Conservation (phyloP, 1,284 basidiomycete species). For the Takashimella tepidaria region DNA sequence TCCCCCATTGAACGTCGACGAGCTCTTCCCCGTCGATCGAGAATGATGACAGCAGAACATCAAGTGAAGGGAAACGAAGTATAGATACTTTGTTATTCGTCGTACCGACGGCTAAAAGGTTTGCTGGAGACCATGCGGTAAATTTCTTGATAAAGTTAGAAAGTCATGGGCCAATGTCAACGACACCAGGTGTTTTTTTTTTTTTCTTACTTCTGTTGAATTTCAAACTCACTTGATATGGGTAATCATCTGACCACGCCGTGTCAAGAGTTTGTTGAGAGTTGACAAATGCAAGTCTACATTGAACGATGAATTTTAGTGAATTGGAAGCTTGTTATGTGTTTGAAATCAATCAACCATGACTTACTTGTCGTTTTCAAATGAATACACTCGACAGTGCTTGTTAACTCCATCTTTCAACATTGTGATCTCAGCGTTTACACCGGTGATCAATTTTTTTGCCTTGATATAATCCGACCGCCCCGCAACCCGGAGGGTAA, state of each 20-base stretch:
- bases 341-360: no score
- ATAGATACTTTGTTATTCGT: constrained; percentile 54
- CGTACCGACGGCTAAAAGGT: constrained; percentile 38
- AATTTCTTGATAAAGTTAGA: constrained; percentile 34
- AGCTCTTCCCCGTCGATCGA: constrained; percentile 31
- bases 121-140: constrained; percentile 32
- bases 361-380: constrained; percentile 57
- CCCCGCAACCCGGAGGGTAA: no score
- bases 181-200: no score
- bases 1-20: constrained; percentile 44
- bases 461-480: neutral
- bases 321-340: constrained; percentile 11
- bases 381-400: constrained; percentile 69
- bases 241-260: constrained; percentile 66
- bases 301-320: no score
- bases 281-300: constrained; percentile 55
- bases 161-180: no score
- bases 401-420: constrained; percentile 65
- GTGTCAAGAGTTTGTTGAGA: constrained; percentile 61
- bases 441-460: constrained; percentile 66
- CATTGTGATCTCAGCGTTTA: constrained; percentile 67
- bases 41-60: constrained; percentile 52
- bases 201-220: no score
- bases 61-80: constrained; percentile 62
- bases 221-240: constrained; percentile 79